Evolutionary conservation across 2,329 filamentous ascomycete species (phyloP), one percentile per base, ranked within the genome.

Genomic region (Colletotrichum somersetense): DNA sequence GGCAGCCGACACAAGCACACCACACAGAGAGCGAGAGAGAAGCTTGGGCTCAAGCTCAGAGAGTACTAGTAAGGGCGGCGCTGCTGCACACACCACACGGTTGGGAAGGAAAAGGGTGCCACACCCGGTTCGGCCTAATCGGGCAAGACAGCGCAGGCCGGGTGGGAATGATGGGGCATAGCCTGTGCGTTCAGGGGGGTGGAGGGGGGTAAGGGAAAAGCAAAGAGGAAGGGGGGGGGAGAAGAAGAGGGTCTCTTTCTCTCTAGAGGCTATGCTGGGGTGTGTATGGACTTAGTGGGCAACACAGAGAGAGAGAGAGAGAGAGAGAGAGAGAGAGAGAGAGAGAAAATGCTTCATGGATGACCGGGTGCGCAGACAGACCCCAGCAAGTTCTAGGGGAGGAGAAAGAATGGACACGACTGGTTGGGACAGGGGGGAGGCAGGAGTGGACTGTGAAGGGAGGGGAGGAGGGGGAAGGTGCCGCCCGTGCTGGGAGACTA

Each of bases 111-210:
- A 68, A 64, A 66, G 48, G 48, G 61, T 68, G 64, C 69, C 69
- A 71, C 71, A 63, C 23, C 73, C 11, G 55, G 70, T 74, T 30
- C 66, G 63, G 35, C 63, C 59, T 62, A 66, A 71, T 71, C 57
- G 59, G 64, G 63, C 56, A 72, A 62, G 68, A 26, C 46, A 72
- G 66, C 33, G 46, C 65, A n/a, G 20, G 59, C 65, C 69, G 38
- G 69, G 69, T 72, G 69, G 65, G 52, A 72, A 72, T 67, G 52
- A 44, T 5, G 42, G n/a, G 53, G 46, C n/a, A 23, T 20, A 57
- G 30, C 67, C 26, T 63, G 67, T 62, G 56, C 44, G 40, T 16
- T 14, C 44, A 50, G 52, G 57, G 52, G 20, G 23, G 48, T 16
- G 35, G 46, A 35, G 35, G n/a, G 23, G 35, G 33, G 50, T 26